Conservation (phyloP, 2,329 filamentous ascomycete genomes). For the Fusarium brachygibbosum region DNA sequence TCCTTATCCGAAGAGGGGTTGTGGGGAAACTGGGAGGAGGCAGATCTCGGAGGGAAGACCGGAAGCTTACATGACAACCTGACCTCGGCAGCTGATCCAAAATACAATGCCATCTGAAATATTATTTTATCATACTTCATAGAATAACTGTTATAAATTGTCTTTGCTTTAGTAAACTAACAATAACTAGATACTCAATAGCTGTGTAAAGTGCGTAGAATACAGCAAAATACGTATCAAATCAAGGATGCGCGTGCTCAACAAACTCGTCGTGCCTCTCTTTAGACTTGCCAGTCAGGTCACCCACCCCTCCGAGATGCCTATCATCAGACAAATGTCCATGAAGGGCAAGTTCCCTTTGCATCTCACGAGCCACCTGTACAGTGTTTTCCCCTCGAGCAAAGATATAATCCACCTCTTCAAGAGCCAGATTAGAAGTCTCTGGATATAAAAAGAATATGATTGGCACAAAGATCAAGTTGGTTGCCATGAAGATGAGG, state of each 20-base stretch:
- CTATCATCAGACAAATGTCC: not conserved
- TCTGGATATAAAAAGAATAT: conserved; percentile 18
- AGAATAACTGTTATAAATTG: too few relatives aligned
- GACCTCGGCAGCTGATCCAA: not conserved
- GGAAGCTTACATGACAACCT: not conserved
- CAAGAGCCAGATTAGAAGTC: conserved; percentile 15
- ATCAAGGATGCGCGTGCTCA: not conserved
- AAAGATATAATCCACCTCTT: conserved; percentile 29
- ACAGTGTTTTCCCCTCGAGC: conserved; percentile 12
- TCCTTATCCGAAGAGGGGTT: conserved; percentile 34
- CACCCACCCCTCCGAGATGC: not conserved
- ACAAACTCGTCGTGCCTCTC: not conserved
- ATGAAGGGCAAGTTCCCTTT: conserved; percentile 16
- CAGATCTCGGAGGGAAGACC: conserved; percentile 20
- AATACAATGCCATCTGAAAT: too few relatives aligned
- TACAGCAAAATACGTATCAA: too few relatives aligned
- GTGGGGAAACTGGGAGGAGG: conserved; percentile 7
- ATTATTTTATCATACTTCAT: too few relatives aligned
- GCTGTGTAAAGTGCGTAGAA: too few relatives aligned
- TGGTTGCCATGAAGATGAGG: conserved; percentile 26
- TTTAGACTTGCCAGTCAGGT: not conserved
- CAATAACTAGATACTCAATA: too few relatives aligned
- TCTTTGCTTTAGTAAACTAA: too few relatives aligned
- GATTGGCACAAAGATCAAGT: conserved; percentile 1
- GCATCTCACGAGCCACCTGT: conserved; percentile 11